Evolutionary conservation across 1,284 basidiomycete genomes (phyloP), one percentile per base, ranked within the genome.

Genomic region (Rhodotorula glutinis): DNA sequence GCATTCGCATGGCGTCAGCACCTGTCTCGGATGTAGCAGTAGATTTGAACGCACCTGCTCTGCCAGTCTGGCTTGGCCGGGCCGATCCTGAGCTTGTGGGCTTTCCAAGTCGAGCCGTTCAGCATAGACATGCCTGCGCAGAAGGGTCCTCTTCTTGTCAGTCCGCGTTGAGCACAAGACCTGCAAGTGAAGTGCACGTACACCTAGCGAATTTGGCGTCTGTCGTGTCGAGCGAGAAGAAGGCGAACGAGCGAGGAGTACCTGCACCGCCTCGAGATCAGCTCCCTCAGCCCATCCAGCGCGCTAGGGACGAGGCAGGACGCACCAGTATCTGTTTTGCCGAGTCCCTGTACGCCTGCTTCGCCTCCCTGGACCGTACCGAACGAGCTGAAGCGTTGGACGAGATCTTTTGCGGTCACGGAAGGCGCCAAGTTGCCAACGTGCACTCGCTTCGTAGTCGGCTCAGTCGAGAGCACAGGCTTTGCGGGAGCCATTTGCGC

Each of bases 31-130:
- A 30, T 0, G 5, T 1, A 17, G n/a, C 13, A 10, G 49, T 0
- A 17, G 14, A 51, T 38, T 38, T 38, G 7, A 11, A 27, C 63
- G 53, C 25, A 72, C 72, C 62, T n/a, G 14, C 56, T 17, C 3
- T 54, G 30, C 65, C 64, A 73, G 55, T 63, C 57, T 17, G 70
- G 56, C 57, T 70, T 72, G 3, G 72, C 72, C 13, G 58, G 63
- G 0, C 33, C 67, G 29, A 73, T 73, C 46, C 62, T 43, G 14
- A 73, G 72, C 63, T 73, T 73, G 65, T 72, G 70, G 0, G 70
- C 67, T 33, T 73, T 73, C 72, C 72, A 73, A 56, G 70, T 63
- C 7, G 70, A 67, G 4, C 72, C 72, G 25, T 64, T 65, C 17
- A 73, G 51, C 67, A 72, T 70, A 10, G 70, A 72, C 49, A 72